Percentiles rank a stretch among this genome's conserved stretches.
These are phyloP conservation scores for Boletus subparvulus DNA, from an alignment of 768 basidiomycete species.

Conservation along the genomic window DNA sequence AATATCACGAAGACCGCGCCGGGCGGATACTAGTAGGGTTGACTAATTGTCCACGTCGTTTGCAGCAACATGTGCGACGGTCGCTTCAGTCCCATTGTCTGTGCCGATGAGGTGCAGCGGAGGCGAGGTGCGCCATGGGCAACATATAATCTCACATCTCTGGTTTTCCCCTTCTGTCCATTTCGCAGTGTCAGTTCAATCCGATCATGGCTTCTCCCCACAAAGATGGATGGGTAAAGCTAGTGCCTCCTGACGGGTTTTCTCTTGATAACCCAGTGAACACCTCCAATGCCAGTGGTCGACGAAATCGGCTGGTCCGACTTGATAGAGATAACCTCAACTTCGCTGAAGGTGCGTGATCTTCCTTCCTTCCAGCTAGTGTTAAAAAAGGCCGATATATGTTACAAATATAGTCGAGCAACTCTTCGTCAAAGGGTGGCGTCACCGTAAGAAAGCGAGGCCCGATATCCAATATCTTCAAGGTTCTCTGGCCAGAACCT, in stretches of 20 bases:
- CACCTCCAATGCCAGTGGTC: conserved; percentile 25
- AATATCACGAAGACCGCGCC: too few species aligned
- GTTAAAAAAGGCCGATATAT: not conserved
- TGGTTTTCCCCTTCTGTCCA: not conserved
- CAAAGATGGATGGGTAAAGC: conserved; percentile 20
- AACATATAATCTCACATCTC: not conserved
- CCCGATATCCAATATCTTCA: conserved; percentile 53
- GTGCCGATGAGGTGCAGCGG: conserved; percentile 1
- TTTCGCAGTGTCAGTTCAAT: conserved; percentile 1
- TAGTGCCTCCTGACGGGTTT: conserved; percentile 32
- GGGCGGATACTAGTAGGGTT: too few species aligned
- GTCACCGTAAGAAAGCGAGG: conserved; percentile 50
- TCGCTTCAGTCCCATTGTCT: not conserved
- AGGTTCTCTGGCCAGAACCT: conserved; percentile 46
- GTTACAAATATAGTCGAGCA: conserved; percentile 41
- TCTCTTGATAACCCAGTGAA: conserved; percentile 45
- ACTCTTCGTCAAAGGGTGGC: conserved; percentile 54
- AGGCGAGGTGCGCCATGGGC: too few species aligned
- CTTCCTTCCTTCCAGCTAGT: not conserved
- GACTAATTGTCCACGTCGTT: too few species aligned
- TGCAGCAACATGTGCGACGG: not conserved
- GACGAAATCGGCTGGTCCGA: conserved; percentile 40
- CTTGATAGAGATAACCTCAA: conserved; percentile 37
- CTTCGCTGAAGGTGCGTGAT: conserved; percentile 42
- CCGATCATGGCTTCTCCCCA: conserved; percentile 18